Evolutionary conservation across 2,329 filamentous ascomycete species (phyloP).

Genomic region (Cercospora citrullina): DNA sequence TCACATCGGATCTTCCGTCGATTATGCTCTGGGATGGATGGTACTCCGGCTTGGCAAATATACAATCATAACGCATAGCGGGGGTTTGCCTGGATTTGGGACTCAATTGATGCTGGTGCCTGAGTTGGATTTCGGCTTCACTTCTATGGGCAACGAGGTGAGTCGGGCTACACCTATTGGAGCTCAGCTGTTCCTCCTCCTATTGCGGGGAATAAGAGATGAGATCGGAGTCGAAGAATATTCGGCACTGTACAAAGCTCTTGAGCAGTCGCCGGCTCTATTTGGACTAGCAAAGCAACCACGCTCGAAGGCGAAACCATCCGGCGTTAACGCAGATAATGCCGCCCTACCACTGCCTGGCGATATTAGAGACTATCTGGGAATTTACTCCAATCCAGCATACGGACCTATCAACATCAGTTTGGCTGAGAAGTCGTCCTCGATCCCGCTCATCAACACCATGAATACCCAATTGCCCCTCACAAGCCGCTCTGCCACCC

Average conservation of each 20-base stretch:
- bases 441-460: neutral
- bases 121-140: slow-evolving; percentile 7
- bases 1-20: neutral
- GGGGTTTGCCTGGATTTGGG: slow-evolving; percentile 8
- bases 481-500: neutral
- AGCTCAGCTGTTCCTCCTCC: neutral
- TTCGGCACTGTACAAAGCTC: neutral
- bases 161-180: neutral
- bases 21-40: slow-evolving; percentile 13
- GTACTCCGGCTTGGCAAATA: neutral
- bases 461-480: neutral
- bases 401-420: slow-evolving; percentile 20
- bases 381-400: slow-evolving; percentile 15
- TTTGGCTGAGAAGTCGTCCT: neutral
- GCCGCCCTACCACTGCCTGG: slow-evolving; percentile 7
- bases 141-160: slow-evolving; percentile 6
- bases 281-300: neutral
- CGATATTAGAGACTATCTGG: slow-evolving; percentile 5
- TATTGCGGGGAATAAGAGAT: neutral
- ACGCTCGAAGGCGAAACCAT: neutral
- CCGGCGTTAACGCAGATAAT: neutral
- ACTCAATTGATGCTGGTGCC: slow-evolving; percentile 8
- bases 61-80: neutral
- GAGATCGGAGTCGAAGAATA: neutral
- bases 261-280: neutral